Evolutionary conservation across 2,329 filamentous ascomycete genomes (phyloP).

Genomic region (Tolypocladium ovalisporum): DNA sequence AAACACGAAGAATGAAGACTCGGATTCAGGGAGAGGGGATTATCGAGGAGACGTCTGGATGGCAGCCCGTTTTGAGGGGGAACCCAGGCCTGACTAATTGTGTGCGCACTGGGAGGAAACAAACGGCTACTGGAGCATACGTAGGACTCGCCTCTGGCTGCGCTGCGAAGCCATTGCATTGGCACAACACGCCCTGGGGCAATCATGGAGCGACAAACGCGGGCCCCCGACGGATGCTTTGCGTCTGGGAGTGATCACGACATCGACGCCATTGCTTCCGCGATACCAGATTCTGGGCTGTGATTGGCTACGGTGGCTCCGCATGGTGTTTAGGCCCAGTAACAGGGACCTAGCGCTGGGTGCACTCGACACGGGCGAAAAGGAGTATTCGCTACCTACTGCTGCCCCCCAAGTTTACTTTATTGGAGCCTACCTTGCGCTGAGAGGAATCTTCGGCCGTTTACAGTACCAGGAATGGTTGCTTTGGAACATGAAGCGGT

Average conservation of each 20-base stretch:
- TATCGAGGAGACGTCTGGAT: neutral
- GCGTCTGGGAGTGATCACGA: constrained; percentile 34
- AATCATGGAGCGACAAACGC: constrained; percentile 21
- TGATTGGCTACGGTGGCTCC: constrained; percentile 23
- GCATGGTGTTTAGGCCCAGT: constrained; percentile 6
- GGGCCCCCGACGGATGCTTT: constrained; percentile 15
- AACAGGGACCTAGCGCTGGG: neutral
- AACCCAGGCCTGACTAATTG: neutral
- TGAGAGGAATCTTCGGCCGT: neutral
- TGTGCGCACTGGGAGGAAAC: neutral
- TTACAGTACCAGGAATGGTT: neutral
- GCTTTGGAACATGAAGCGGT: neutral
- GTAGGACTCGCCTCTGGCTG: neutral
- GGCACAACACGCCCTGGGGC: constrained; percentile 18
- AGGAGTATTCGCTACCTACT: neutral
- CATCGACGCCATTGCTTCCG: constrained; percentile 41
- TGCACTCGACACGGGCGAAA: neutral
- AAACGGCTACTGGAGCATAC: neutral
- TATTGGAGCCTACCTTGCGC: neutral
- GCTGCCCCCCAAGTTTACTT: neutral
- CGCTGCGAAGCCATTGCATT: neutral
- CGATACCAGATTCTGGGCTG: constrained; percentile 19
- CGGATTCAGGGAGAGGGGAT: neutral
- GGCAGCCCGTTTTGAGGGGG: neutral
- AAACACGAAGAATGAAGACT: neutral